phyloP scores from a whole-genome alignment of 2,329 filamentous ascomycete species.

The Hypoxylon sp. region DNA sequence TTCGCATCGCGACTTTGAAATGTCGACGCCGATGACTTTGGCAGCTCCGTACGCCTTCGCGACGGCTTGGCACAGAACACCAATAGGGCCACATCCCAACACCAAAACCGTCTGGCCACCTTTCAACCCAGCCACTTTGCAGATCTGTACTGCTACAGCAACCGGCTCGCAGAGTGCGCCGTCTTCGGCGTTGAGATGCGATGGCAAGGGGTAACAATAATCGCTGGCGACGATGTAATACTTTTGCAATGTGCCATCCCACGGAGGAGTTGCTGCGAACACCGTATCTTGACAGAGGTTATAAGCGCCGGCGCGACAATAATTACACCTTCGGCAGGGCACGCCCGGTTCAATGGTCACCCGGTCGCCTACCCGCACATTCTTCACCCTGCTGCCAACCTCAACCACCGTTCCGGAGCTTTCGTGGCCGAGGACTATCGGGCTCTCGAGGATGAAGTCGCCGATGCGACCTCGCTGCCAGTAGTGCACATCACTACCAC shows the following conservation, averaged over 20 bases:
- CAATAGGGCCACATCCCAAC: constrained; percentile 64
- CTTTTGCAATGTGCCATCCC: constrained; percentile 61
- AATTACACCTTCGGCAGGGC: constrained; percentile 58
- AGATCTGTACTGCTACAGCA: constrained; percentile 63
- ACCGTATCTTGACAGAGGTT: constrained; percentile 58
- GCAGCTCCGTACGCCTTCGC: constrained; percentile 59
- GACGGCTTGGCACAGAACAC: constrained; percentile 59
- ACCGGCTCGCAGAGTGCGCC: constrained; percentile 66
- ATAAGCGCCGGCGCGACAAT: constrained; percentile 56
- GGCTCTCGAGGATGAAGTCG: constrained; percentile 59
- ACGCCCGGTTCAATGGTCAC: constrained; percentile 63
- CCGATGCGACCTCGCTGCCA: constrained; percentile 61
- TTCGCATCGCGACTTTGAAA: background rate
- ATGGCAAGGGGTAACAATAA: constrained; percentile 60
- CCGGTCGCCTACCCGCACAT: constrained; percentile 57
- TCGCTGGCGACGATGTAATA: constrained; percentile 61
- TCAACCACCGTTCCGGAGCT: constrained; percentile 57
- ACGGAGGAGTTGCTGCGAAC: constrained; percentile 63
- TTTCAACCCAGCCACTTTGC: constrained; percentile 55
- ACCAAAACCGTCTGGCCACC: constrained; percentile 59
- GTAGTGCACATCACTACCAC: constrained; percentile 60
- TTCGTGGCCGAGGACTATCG: constrained; percentile 63
- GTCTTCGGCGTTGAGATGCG: constrained; percentile 60
- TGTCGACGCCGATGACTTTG: constrained; percentile 60
- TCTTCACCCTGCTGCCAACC: constrained; percentile 56